phyloP scores from a whole-genome alignment of 345 rosid genomes.

The Acer saccharum region DNA sequence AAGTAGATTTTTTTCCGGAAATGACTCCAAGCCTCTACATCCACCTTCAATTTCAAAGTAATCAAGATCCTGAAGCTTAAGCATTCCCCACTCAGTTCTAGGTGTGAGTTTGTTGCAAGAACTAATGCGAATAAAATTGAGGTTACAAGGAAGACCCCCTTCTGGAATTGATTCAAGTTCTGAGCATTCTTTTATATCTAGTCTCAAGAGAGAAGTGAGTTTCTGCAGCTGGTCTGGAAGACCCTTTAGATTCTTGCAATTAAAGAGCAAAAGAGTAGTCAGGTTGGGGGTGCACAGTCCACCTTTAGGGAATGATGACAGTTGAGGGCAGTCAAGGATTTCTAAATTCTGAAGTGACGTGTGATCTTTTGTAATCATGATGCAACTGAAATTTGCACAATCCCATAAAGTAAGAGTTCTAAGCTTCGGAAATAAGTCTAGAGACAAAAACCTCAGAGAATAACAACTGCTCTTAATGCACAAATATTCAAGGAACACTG shows the following conservation, averaged over 20 bases:
- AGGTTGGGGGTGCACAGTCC: conserved; percentile 36
- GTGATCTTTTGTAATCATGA: no score
- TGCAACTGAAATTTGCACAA: conserved; percentile 1
- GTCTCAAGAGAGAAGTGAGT: conserved; percentile 32
- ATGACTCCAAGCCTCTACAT: no score
- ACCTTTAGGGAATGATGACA: conserved; percentile 15
- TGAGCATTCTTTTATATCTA: conserved; percentile 32
- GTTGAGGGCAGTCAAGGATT: no score
- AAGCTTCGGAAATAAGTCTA: conserved; percentile 29
- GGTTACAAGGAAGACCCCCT: conserved; percentile 33
- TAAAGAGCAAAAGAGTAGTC: conserved; percentile 30
- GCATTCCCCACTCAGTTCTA: no score
- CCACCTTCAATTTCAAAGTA: no score
- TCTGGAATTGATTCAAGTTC: conserved; percentile 27
- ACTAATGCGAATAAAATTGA: neutral
- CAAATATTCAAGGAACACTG: conserved; percentile 28
- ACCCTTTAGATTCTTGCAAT: conserved; percentile 33
- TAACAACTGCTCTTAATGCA: conserved; percentile 35
- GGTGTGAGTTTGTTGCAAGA: no score
- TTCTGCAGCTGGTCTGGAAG: conserved; percentile 30
- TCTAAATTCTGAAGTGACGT: no score
- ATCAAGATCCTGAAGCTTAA: no score
- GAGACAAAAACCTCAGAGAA: conserved; percentile 22
- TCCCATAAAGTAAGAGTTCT: conserved; percentile 29
- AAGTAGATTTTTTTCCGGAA: no score